Base-by-base conservation (phyloP, 768 basidiomycete species). In the Boletus insuetus region DNA sequence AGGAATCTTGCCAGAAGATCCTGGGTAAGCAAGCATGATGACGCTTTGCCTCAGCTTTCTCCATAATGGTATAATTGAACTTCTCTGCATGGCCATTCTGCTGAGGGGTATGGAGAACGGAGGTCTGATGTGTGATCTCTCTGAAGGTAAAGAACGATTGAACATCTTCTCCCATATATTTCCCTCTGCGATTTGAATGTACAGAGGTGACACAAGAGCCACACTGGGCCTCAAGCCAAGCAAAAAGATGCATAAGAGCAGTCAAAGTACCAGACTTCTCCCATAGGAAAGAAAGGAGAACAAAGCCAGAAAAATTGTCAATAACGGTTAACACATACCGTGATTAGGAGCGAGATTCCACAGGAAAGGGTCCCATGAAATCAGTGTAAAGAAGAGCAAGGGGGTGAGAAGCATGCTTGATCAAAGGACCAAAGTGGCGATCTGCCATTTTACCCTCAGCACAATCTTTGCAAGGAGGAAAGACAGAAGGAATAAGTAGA, bases 191-290 rank as follows among this genome's bases (percentile, higher is more conserved):
- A 38, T 38, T 17, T 38, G 38, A 38, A 38, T 10, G 38, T 17
- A 38, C 7, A 17, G 13, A 38, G 13, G 13, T 38, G 2, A 38
- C 6, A 0, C 7, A 1, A 38, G 17, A n/a, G 5, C 3, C 17
- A n/a, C 17, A 16, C 0, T 39, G 38, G 0, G 8, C 2, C 3
- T 39, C 7, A 0, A 39, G 17, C 38, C 16, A 19, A 19, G n/a
- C 0, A 9, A 39, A 16, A 0, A 2, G n/a, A 4, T 19, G n/a
- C 6, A 2, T 3, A 19, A 39, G 38, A 0, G 2, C 38, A 17
- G 8, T 2, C 11, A n/a, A 8, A 6, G 38, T 19, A 17, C n/a
- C 17, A 39, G 38, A 39, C 38, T 39, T 39, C 1, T 39, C n/a
- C 17, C 9, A 2, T 10, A 39, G 38, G n/a, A 39, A 39, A n/a